A percentile compares a stretch with the other conserved stretches of the same genome.
Evolutionary conservation across 495 filamentous ascomycete genomes (phyloP).

Genomic region (Pyronema omphalodes): DNA sequence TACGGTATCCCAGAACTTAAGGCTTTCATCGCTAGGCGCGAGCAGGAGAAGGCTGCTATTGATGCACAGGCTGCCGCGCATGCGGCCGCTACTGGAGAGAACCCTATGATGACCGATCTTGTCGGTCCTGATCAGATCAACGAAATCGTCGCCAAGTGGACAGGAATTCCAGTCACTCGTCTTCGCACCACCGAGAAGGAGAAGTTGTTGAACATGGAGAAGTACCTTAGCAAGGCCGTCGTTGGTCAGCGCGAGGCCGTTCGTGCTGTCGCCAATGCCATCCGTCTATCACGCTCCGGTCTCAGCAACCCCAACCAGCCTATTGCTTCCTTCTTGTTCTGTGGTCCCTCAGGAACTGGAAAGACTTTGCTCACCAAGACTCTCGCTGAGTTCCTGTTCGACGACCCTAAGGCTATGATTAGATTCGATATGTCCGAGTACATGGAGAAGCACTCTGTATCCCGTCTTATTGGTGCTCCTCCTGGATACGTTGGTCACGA

Average conservation of each 20-base stretch:
- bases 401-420: constrained; percentile 95
- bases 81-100: constrained; percentile 35
- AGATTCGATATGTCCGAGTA: constrained; percentile 99
- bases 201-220: constrained; percentile 90
- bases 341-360: constrained; percentile 91
- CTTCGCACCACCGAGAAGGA: constrained; percentile 93
- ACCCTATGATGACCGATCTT: constrained; percentile 58
- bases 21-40: constrained; percentile 54
- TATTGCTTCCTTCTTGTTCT: constrained; percentile 85
- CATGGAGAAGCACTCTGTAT: constrained; percentile 89
- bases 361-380: constrained; percentile 95
- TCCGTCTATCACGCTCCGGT: constrained; percentile 81
- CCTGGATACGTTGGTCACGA: constrained; percentile 96
- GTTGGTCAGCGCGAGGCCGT: constrained; percentile 94
- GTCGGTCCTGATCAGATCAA: constrained; percentile 98
- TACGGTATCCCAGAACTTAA: constrained; percentile 92
- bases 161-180: constrained; percentile 85
- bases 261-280: constrained; percentile 80
- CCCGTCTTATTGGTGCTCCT: constrained; percentile 92
- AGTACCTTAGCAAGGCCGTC: constrained; percentile 58
- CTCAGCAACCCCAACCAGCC: constrained; percentile 89
- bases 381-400: constrained; percentile 92
- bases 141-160: constrained; percentile 91
- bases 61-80: constrained; percentile 53
- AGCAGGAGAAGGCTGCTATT: constrained; percentile 55